A percentile compares a stretch with the other conserved stretches of the same genome.
Evolutionary conservation across 441 rosid genomes (phyloP).

Genomic region (Biscutella laevigata): DNA sequence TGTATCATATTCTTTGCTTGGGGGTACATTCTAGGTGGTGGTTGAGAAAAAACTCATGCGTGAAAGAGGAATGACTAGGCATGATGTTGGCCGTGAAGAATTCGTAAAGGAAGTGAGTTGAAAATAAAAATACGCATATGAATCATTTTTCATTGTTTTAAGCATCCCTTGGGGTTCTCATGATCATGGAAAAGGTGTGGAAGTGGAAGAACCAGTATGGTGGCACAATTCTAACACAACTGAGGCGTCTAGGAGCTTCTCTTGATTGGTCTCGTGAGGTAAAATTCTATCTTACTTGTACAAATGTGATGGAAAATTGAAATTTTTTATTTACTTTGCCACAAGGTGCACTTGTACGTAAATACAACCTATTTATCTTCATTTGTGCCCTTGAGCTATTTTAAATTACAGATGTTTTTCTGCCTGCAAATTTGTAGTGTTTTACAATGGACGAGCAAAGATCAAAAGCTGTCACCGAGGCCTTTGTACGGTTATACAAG

Average conservation of each 20-base stretch:
- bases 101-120: conserved; percentile 61
- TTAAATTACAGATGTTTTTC: background rate
- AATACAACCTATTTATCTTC: background rate
- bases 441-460: conserved; percentile 91
- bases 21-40: conserved; percentile 20
- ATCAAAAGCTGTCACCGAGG: conserved; percentile 79
- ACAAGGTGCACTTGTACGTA: background rate
- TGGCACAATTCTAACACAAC: conserved; percentile 60
- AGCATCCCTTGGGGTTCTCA: background rate
- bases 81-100: conserved; percentile 75
- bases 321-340: background rate
- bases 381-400: background rate
- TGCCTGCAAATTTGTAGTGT: conserved; percentile 37
- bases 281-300: conserved; percentile 1
- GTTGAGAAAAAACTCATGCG: conserved; percentile 43
- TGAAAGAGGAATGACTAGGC: conserved; percentile 57
- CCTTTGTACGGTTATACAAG: conserved; percentile 57
- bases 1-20: conserved; percentile 19
- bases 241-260: conserved; percentile 71
- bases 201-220: conserved; percentile 80
- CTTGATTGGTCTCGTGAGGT: conserved; percentile 99
- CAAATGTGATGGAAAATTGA: background rate
- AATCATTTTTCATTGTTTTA: conserved; percentile 4
- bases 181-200: conserved; percentile 59
- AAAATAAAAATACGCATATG: background rate